phyloP scores from a whole-genome alignment of 1,284 basidiomycete genomes.

The Austroboletus niveus region DNA sequence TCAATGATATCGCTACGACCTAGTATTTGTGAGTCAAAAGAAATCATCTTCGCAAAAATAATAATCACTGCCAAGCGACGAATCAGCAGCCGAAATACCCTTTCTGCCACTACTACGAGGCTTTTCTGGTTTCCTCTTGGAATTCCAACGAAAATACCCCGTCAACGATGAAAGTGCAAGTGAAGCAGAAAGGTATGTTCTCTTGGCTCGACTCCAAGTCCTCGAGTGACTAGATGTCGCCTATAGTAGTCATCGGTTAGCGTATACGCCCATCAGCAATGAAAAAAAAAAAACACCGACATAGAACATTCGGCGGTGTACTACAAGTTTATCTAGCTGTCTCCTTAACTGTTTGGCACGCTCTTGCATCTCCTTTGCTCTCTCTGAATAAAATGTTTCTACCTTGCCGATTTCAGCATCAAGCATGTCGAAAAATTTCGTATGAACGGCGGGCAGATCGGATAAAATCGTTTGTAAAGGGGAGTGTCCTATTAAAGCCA shows the following conservation, averaged over 20 bases:
- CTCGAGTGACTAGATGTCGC: conserved; percentile 13
- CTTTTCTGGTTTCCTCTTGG: background rate
- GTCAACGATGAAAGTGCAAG: conserved; percentile 8
- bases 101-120: background rate
- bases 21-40: conserved; percentile 7
- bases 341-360: conserved; percentile 53
- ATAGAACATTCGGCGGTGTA: conserved; percentile 67
- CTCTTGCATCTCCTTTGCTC: conserved; percentile 67
- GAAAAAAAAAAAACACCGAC: conserved; percentile 38
- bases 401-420: conserved; percentile 80
- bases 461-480: conserved; percentile 53
- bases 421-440: conserved; percentile 72
- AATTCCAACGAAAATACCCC: background rate
- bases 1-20: background rate
- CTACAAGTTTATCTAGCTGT: conserved; percentile 74
- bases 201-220: conserved; percentile 14
- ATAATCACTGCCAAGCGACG: conserved; percentile 2
- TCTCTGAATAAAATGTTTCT: conserved; percentile 75
- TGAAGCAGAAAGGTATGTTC: conserved; percentile 5
- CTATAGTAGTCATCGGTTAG: conserved; percentile 17
- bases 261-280: background rate
- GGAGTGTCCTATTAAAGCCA: conserved; percentile 18
- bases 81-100: conserved; percentile 2
- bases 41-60: background rate
- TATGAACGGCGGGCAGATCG: conserved; percentile 57